A percentile compares a stretch with the other conserved stretches of the same genome.
Conservation (phyloP, 2,329 filamentous ascomycete species). For the Arthroderma sp. region DNA sequence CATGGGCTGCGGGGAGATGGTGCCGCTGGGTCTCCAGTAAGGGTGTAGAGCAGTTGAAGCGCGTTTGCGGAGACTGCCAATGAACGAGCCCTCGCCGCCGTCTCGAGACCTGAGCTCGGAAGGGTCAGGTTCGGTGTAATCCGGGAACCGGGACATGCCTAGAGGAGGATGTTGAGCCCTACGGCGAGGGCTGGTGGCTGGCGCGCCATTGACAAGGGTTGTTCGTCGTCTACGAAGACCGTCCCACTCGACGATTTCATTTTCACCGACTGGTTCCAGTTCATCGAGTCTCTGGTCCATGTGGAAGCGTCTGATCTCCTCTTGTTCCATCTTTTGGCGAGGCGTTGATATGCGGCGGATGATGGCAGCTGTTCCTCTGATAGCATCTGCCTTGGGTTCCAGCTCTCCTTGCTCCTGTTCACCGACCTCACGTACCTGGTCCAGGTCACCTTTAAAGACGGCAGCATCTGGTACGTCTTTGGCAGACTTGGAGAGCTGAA, state of each 20-base stretch:
- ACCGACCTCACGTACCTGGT: slow-evolving; percentile 89
- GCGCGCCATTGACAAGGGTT: slow-evolving; percentile 36
- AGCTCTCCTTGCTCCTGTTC: slow-evolving; percentile 93
- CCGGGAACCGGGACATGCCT: slow-evolving; percentile 76
- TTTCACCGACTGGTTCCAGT: slow-evolving; percentile 64
- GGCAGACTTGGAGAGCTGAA: slow-evolving; percentile 95
- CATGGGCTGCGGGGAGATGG: slow-evolving; percentile 17
- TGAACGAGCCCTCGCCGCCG: slow-evolving; percentile 25
- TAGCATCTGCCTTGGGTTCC: slow-evolving; percentile 91
- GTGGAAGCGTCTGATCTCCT: slow-evolving; percentile 65
- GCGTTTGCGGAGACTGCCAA: slow-evolving; percentile 29
- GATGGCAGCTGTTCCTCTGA: slow-evolving; percentile 80
- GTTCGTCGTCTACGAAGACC: slow-evolving; percentile 66
- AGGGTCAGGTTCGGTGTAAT: slow-evolving; percentile 49
- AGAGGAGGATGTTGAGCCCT: slow-evolving; percentile 59
- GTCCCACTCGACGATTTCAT: slow-evolving; percentile 81
- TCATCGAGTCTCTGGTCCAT: slow-evolving; percentile 62
- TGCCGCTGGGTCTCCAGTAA: slow-evolving; percentile 19
- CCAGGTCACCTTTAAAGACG: slow-evolving; percentile 81
- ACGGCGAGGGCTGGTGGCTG: slow-evolving; percentile 28
- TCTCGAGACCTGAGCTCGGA: slow-evolving; percentile 25
- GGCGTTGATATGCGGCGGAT: slow-evolving; percentile 67
- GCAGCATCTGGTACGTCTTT: slow-evolving; percentile 93
- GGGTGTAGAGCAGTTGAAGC: slow-evolving; percentile 28
- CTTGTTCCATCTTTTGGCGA: slow-evolving; percentile 64